Base-by-base conservation (phyloP, 257 asterid species). In the Nicotiana obtusifolia region DNA sequence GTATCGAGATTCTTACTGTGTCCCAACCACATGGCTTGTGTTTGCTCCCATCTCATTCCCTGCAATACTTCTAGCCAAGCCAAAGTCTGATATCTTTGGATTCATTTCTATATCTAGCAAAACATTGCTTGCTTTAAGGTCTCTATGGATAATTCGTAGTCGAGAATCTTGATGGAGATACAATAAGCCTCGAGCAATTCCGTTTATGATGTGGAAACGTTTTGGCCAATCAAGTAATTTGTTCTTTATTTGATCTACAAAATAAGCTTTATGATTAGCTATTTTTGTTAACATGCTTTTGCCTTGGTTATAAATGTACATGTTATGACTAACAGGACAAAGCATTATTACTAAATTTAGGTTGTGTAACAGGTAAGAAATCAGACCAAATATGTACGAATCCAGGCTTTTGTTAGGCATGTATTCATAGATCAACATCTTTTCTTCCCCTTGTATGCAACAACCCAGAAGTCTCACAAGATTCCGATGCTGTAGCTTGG, bases 111-210 rank as follows among this genome's bases (percentile, higher is more conserved):
- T 64, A 76, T 85, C 88, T 59, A 85, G 76, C 65, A 85, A 67
- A 82, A 85, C 61, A 22, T 85, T 85, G 84, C 88, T 85, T 62
- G 83, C 87, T 81, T 84, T 84, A 41, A 84, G 87, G 83, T 84
- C 87, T 20, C 87, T 19, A 75, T 84, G 88, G 79, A 85, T 83
- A 30, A 85, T 83, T 11, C 86, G 49, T 7, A 85, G 83, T 44
- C 84, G 86, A 20, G 88, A 85, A 83, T 85, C 88, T 83, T 85
- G 88, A 83, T 85, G 88, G 66, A 85, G 88, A 75, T 85, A 83
- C 83, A 85, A 31, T 52, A 85, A 76, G 10, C 88, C 88, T 56
- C 88, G 86, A 33, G 88, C 88, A 68, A 86, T 83, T 57, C 88
- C 88, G 53, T 86, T 86, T 10, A 86, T 86, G 59, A 83, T 78